Percentiles rank a stretch among this genome's conserved stretches.
phyloP scores from a whole-genome alignment of 345 rosid genomes.

The Salix arbutifolia region DNA sequence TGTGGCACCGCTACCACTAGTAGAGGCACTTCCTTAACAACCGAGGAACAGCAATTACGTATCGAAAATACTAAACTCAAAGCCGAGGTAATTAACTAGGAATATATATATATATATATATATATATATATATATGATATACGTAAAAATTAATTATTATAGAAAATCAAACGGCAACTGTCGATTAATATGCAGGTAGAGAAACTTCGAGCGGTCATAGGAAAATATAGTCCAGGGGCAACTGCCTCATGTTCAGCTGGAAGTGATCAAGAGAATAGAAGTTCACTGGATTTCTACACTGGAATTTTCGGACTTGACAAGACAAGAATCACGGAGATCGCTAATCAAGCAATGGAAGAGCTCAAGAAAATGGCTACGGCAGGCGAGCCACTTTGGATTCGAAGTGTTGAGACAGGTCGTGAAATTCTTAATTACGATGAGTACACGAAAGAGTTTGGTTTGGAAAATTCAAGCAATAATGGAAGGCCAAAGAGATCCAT shows the following conservation, averaged over 20 bases:
- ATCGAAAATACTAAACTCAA: conserved; percentile 86
- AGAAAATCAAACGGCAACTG: not conserved
- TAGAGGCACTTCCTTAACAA: conserved; percentile 38
- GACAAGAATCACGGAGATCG: conserved; percentile 64
- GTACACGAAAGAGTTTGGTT: conserved; percentile 67
- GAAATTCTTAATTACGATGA: conserved; percentile 94
- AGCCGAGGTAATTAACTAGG: conserved; percentile 48
- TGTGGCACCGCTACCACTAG: conserved; percentile 65
- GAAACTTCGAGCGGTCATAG: conserved; percentile 60
- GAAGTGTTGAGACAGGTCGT: conserved; percentile 86
- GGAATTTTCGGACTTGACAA: conserved; percentile 80
- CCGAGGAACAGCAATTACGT: conserved; percentile 66
- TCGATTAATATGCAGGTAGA: conserved; percentile 42
- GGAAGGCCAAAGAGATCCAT: conserved; percentile 55
- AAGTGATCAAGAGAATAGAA: conserved; percentile 56
- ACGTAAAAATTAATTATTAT: not conserved
- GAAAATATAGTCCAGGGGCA: conserved; percentile 49
- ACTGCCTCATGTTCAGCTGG: conserved; percentile 62
- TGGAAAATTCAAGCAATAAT: conserved; percentile 33
- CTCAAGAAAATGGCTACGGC: conserved; percentile 76
- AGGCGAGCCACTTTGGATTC: conserved; percentile 75
- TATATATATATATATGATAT: too few relatives aligned
- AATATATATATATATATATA: too few relatives aligned
- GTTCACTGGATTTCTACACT: conserved; percentile 71
- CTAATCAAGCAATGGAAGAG: conserved; percentile 75